Conservation (phyloP, 495 filamentous ascomycete genomes). For the Achaetomiella virescens region DNA sequence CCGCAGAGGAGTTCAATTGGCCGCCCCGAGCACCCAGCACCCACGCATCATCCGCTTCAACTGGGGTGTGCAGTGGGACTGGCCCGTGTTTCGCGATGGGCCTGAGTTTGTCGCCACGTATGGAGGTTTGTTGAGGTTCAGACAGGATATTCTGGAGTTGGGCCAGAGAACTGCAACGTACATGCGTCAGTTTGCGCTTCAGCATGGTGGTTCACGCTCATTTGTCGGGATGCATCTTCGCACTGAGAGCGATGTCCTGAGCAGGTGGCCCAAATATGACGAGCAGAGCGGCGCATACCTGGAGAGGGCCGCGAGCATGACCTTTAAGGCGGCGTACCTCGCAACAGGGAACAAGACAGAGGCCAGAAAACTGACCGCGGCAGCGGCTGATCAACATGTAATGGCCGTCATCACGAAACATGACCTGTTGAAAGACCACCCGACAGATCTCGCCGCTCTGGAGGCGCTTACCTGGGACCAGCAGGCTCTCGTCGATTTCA, state of each 20-base stretch:
- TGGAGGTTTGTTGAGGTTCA: slow-evolving; percentile 36
- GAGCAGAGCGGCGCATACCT: slow-evolving; percentile 36
- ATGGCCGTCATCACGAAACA: slow-evolving; percentile 33
- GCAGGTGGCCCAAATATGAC: slow-evolving; percentile 37
- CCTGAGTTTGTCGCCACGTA: slow-evolving; percentile 37
- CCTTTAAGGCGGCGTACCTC: slow-evolving; percentile 33
- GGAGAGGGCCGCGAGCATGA: slow-evolving; percentile 18
- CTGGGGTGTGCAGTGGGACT: slow-evolving; percentile 45
- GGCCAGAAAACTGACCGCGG: slow-evolving; percentile 23
- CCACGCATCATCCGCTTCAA: slow-evolving; percentile 34
- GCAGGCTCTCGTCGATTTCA: slow-evolving; percentile 39
- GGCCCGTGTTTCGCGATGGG: slow-evolving; percentile 38
- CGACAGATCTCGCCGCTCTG: slow-evolving; percentile 25
- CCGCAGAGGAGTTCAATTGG: slow-evolving; percentile 22
- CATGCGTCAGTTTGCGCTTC: slow-evolving; percentile 25
- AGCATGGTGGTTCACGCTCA: neutral
- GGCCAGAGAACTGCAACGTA: slow-evolving; percentile 24
- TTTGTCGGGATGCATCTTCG: slow-evolving; percentile 38
- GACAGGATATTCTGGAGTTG: slow-evolving; percentile 33
- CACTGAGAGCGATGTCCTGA: slow-evolving; percentile 37
- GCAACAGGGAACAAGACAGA: slow-evolving; percentile 39
- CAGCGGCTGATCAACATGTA: slow-evolving; percentile 1
- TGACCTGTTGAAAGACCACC: slow-evolving; percentile 22
- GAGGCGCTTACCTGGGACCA: slow-evolving; percentile 40
- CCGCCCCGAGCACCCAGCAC: slow-evolving; percentile 23